These are phyloP conservation scores for Clitopilus passeckerianus DNA, from an alignment of 768 basidiomycete genomes.

Conservation along the genomic window DNA sequence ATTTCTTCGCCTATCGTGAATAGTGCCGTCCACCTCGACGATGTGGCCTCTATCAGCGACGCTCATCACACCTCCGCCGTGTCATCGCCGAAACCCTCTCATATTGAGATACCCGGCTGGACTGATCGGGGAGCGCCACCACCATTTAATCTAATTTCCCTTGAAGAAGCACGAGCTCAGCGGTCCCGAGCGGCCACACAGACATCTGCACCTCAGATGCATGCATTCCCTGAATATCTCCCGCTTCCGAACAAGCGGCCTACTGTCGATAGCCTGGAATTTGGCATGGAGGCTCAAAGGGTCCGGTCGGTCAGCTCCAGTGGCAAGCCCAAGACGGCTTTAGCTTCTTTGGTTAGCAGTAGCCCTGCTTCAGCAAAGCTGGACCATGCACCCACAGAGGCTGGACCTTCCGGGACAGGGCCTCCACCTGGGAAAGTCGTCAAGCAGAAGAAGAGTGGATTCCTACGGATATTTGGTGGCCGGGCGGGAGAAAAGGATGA, in stretches of 20 bases:
- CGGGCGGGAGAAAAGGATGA: slow-evolving; percentile 40
- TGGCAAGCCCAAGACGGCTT: slow-evolving; percentile 40
- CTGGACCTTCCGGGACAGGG: slow-evolving; percentile 6
- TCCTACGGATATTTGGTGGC: slow-evolving; percentile 72
- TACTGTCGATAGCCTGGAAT: background rate
- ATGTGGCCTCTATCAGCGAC: slow-evolving; percentile 11
- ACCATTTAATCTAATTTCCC: slow-evolving; percentile 62
- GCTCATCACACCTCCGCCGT: slow-evolving; percentile 21
- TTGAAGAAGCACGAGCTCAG: slow-evolving; percentile 77
- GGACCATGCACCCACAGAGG: background rate
- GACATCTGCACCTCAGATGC: slow-evolving; percentile 16
- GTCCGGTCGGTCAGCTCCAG: slow-evolving; percentile 63
- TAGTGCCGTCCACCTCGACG: slow-evolving; percentile 19
- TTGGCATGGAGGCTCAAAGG: slow-evolving; percentile 13
- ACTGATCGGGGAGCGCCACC: slow-evolving; percentile 40
- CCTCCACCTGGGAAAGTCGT: slow-evolving; percentile 38
- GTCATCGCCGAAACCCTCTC: slow-evolving; percentile 16
- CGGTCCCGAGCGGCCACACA: slow-evolving; percentile 47
- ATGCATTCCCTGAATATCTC: background rate
- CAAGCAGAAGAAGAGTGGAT: slow-evolving; percentile 77
- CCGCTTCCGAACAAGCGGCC: background rate
- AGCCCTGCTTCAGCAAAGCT: background rate
- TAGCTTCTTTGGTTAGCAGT: background rate
- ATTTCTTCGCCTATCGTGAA: slow-evolving; percentile 46
- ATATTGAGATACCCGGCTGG: slow-evolving; percentile 42